Evolutionary conservation across 2,329 filamentous ascomycete genomes (phyloP).

Genomic region (Fusarium stilboides): DNA sequence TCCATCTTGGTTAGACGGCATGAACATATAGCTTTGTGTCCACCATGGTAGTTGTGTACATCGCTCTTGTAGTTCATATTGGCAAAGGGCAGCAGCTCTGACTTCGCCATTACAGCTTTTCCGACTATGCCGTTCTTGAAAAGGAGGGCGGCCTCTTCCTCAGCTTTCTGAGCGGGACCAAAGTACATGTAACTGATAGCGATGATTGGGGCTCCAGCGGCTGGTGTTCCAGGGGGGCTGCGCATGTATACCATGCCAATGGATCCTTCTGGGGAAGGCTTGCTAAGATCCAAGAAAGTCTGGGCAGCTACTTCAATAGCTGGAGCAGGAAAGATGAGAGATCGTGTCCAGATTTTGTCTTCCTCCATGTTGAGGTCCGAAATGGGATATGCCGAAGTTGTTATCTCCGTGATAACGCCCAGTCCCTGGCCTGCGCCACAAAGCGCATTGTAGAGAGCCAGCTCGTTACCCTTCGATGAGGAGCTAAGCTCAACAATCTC

Average conservation of each 20-base stretch:
- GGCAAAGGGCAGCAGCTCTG: conserved; percentile 39
- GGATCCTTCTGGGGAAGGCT: conserved; percentile 29
- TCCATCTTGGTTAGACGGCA: conserved; percentile 40
- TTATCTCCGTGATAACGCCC: conserved; percentile 52
- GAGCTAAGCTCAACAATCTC: conserved; percentile 32
- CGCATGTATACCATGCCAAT: conserved; percentile 48
- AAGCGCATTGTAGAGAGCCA: conserved; percentile 51
- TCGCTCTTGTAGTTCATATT: conserved; percentile 46
- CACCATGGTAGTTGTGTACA: conserved; percentile 48
- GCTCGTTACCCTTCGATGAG: conserved; percentile 40
- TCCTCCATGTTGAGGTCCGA: conserved; percentile 47
- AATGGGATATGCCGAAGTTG: conserved; percentile 46
- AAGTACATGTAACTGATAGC: conserved; percentile 45
- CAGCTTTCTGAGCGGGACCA: conserved; percentile 47
- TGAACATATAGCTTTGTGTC: conserved; percentile 50
- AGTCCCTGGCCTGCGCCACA: conserved; percentile 56
- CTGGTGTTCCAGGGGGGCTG: conserved; percentile 51
- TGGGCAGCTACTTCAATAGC: conserved; percentile 43
- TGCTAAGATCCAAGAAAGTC: conserved; percentile 43
- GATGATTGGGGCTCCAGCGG: conserved; percentile 50
- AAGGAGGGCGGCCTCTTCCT: conserved; percentile 39
- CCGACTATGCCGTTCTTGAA: conserved; percentile 30
- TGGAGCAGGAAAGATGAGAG: conserved; percentile 49
- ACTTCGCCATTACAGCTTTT: conserved; percentile 46
- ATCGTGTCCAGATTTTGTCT: conserved; percentile 53